Evolutionary conservation across 2,329 filamentous ascomycete genomes (phyloP).

Genomic region (Ilyonectria destructans): DNA sequence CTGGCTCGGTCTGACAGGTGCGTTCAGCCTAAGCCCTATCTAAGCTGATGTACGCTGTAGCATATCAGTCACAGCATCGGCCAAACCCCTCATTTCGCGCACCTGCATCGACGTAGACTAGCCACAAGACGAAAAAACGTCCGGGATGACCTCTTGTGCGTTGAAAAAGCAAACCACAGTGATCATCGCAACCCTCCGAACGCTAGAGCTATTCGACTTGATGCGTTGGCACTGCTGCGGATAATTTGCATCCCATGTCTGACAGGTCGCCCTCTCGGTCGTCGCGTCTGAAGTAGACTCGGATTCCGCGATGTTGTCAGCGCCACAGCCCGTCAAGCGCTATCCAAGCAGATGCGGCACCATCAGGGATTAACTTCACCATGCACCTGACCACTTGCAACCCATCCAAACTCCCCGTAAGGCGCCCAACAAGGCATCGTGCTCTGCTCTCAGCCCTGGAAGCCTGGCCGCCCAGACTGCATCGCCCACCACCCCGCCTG

Average conservation of each 20-base stretch:
- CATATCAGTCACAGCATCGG: constrained; percentile 1
- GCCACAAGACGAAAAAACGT: neutral
- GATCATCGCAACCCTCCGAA: constrained; percentile 12
- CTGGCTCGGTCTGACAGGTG: constrained; percentile 11
- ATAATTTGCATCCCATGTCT: constrained; percentile 6
- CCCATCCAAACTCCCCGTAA: constrained; percentile 27
- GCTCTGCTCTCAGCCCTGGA: constrained; percentile 38
- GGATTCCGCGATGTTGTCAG: constrained; percentile 5
- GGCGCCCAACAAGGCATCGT: constrained; percentile 38
- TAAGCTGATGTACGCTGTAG: constrained; percentile 17
- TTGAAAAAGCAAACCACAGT: constrained; percentile 8
- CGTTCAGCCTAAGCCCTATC: neutral
- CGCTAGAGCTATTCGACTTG: constrained; percentile 12
- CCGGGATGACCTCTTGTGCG: neutral
- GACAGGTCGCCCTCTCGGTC: constrained; percentile 6
- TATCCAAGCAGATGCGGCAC: constrained; percentile 19
- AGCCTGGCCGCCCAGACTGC: constrained; percentile 47
- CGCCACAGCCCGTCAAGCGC: constrained; percentile 1
- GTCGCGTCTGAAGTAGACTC: constrained; percentile 3
- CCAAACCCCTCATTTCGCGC: constrained; percentile 16
- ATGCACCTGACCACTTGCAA: constrained; percentile 32
- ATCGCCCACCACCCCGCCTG: constrained; percentile 39
- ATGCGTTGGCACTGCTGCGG: constrained; percentile 19
- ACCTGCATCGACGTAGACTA: neutral
- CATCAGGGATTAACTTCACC: constrained; percentile 13